Percentiles rank a stretch among this genome's conserved stretches.
These are phyloP conservation scores for Cajanus cajan DNA, from an alignment of 306 rosid species.

Conservation along the genomic window DNA sequence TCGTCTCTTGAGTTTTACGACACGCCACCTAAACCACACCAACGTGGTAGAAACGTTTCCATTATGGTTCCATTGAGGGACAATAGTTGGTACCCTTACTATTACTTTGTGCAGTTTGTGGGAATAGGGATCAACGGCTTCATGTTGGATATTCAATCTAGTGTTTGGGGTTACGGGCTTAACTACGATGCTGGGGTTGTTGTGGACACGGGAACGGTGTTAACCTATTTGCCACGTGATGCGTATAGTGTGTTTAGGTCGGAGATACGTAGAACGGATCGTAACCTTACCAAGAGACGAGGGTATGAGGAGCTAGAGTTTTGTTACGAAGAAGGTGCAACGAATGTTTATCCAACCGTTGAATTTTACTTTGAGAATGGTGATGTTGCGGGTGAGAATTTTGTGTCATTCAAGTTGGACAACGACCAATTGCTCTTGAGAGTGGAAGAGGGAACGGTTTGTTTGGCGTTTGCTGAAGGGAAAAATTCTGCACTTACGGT, in stretches of 20 bases:
- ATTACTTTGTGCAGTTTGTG: constrained; percentile 41
- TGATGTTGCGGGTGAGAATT: neutral
- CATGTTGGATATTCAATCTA: constrained; percentile 41
- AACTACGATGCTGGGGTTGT: constrained; percentile 47
- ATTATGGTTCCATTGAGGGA: constrained; percentile 32
- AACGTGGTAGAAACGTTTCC: neutral
- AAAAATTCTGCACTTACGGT: constrained; percentile 31
- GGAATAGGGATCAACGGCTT: constrained; percentile 44
- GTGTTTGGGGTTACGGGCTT: constrained; percentile 49
- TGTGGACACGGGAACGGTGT: constrained; percentile 13
- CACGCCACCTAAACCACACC: neutral
- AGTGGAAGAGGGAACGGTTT: constrained; percentile 19
- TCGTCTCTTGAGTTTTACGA: constrained; percentile 32
- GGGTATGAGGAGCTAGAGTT: constrained; percentile 31
- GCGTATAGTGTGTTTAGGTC: constrained; percentile 31
- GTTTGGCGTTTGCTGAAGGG: constrained; percentile 31
- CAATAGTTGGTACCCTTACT: constrained; percentile 30
- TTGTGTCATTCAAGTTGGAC: constrained; percentile 27
- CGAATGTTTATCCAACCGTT: constrained; percentile 32
- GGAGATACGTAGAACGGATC: constrained; percentile 19
- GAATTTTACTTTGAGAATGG: constrained; percentile 43
- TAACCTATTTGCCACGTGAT: constrained; percentile 36
- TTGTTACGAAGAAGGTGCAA: constrained; percentile 30
- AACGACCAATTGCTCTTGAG: neutral
- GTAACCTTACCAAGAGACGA: neutral